Percentiles rank a stretch among this genome's conserved stretches.
These are phyloP conservation scores for Cryphonectria radicalis DNA, from an alignment of 2,329 filamentous ascomycete genomes.

Conservation along the genomic window DNA sequence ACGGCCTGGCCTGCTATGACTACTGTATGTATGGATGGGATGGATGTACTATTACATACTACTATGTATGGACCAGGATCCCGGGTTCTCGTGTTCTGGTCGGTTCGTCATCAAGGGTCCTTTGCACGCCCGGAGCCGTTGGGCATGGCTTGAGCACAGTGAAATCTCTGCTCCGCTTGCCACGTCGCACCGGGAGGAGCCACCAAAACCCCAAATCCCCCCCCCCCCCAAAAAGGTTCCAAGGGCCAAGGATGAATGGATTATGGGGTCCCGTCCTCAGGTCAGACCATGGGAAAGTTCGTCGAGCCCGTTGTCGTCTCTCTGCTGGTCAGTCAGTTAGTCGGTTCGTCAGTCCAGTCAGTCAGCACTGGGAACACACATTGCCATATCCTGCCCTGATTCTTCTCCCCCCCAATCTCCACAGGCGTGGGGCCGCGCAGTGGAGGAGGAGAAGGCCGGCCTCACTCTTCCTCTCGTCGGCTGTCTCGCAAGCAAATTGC, in stretches of 20 bases:
- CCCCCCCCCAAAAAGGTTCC: too few species aligned
- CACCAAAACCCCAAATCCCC: background rate
- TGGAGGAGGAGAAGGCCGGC: background rate
- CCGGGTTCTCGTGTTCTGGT: background rate
- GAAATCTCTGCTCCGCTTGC: slow-evolving; percentile 10
- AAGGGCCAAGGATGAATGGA: background rate
- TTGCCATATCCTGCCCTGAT: background rate
- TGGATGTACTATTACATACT: too few species aligned
- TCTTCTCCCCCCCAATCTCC: background rate
- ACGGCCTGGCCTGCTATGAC: background rate
- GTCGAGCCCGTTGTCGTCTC: background rate
- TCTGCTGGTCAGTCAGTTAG: background rate
- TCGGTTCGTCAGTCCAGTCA: background rate
- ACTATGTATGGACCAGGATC: background rate
- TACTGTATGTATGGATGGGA: background rate
- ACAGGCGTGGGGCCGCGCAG: background rate
- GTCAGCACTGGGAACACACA: background rate
- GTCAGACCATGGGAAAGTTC: background rate
- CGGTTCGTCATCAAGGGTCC: slow-evolving; percentile 7
- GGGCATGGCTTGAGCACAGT: slow-evolving; percentile 7
- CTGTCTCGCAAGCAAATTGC: background rate
- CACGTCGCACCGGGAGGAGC: slow-evolving; percentile 4
- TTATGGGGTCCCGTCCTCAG: background rate
- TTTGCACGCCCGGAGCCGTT: background rate
- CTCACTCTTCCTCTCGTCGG: background rate